These are phyloP conservation scores for Naganishia antarctica DNA, from an alignment of 768 basidiomycete genomes.

Conservation along the genomic window DNA sequence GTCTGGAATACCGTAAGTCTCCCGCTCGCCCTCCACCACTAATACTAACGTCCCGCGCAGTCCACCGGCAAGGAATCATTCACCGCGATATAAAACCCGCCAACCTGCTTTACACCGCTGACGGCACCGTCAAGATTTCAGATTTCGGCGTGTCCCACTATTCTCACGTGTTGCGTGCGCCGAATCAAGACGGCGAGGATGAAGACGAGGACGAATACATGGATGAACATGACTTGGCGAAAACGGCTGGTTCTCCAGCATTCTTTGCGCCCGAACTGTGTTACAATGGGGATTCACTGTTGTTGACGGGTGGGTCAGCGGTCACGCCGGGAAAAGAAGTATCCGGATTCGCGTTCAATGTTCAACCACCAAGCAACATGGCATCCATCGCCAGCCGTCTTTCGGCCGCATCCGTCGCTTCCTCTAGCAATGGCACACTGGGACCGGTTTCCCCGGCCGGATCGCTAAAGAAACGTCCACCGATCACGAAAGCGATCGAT, in stretches of 20 bases:
- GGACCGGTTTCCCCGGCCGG: slow-evolving; percentile 17
- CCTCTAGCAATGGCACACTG: slow-evolving; percentile 48
- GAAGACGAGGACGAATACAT: slow-evolving; percentile 61
- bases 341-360: slow-evolving; percentile 35
- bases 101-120: slow-evolving; percentile 84
- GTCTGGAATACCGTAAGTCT: slow-evolving; percentile 85
- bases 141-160: slow-evolving; percentile 98
- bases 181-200: slow-evolving; percentile 56
- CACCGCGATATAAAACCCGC: slow-evolving; percentile 99
- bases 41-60: slow-evolving; percentile 51
- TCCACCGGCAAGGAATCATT: slow-evolving; percentile 96
- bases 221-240: slow-evolving; percentile 79
- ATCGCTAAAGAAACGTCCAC: slow-evolving; percentile 38
- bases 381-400: slow-evolving; percentile 30
- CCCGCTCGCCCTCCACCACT: neutral
- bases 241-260: slow-evolving; percentile 88
- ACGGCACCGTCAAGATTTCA: slow-evolving; percentile 88
- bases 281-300: slow-evolving; percentile 56
- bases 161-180: slow-evolving; percentile 77
- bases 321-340: slow-evolving; percentile 35
- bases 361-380: slow-evolving; percentile 32
- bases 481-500: slow-evolving; percentile 88
- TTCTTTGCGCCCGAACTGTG: slow-evolving; percentile 96
- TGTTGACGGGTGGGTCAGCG: slow-evolving; percentile 28
- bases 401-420: slow-evolving; percentile 21